Evolutionary conservation across 2,329 filamentous ascomycete genomes (phyloP).

Genomic region (Daldinia sp.): DNA sequence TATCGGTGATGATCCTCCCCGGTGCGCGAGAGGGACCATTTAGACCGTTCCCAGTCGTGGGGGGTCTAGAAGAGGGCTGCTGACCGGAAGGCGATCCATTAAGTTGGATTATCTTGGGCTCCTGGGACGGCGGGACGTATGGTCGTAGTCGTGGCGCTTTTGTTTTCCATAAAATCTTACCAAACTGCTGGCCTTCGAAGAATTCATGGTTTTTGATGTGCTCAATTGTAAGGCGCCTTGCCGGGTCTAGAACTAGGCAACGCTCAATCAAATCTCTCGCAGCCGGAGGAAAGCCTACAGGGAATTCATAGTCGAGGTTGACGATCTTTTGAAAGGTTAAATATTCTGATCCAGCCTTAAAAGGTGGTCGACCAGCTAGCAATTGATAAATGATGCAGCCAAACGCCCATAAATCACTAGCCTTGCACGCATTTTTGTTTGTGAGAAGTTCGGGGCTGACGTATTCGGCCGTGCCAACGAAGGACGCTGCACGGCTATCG

Average conservation of each 20-base stretch:
- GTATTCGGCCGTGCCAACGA: conserved; percentile 97
- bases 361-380: conserved; percentile 92
- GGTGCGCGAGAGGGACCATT: conserved; percentile 68
- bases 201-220: conserved; percentile 98
- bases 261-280: conserved; percentile 91
- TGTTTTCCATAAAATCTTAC: conserved; percentile 84
- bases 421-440: conserved; percentile 96
- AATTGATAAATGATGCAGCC: conserved; percentile 98
- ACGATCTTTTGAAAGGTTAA: conserved; percentile 99
- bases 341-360: conserved; percentile 96
- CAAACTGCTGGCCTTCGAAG: conserved; percentile 87
- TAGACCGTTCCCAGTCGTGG: conserved; percentile 49
- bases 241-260: conserved; percentile 86
- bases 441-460: conserved; percentile 97
- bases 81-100: conserved; percentile 60
- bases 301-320: conserved; percentile 91
- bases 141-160: conserved; percentile 88
- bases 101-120: conserved; percentile 77
- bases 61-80: conserved; percentile 42
- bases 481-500: conserved; percentile 84
- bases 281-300: conserved; percentile 82
- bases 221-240: conserved; percentile 85
- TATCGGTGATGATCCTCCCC: conserved; percentile 87
- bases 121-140: conserved; percentile 79
- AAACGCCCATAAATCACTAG: conserved; percentile 97